Conservation (phyloP, 1,284 basidiomycete species). For the Gomphus bonarii region DNA sequence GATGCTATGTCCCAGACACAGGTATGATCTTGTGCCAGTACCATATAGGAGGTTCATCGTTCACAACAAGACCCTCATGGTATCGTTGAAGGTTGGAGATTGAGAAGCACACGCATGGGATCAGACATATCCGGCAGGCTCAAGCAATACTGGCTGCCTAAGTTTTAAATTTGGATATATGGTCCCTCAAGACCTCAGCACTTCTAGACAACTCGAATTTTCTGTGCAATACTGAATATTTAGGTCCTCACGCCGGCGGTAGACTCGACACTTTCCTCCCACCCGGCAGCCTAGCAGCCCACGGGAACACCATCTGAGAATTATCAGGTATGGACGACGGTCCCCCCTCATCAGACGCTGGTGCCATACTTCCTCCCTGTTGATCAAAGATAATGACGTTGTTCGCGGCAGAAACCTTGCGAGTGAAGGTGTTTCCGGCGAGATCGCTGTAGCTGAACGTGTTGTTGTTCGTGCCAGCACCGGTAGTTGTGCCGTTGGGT, state of each 20-base stretch:
- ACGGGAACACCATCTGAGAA: constrained; percentile 12
- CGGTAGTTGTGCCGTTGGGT: constrained; percentile 38
- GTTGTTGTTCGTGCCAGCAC: constrained; percentile 63
- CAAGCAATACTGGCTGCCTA: too few species aligned
- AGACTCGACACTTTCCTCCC: not conserved
- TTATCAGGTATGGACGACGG: not conserved
- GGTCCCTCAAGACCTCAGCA: too few species aligned
- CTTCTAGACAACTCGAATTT: too few species aligned
- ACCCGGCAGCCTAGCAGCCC: constrained; percentile 17
- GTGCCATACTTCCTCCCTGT: constrained; percentile 42
- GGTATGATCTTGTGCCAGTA: too few species aligned
- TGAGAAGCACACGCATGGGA: too few species aligned
- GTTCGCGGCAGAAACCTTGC: constrained; percentile 48
- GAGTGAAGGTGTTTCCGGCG: constrained; percentile 50
- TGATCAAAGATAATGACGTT: constrained; percentile 52
- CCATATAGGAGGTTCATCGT: too few species aligned
- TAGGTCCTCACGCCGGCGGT: not conserved
- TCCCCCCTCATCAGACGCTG: constrained; percentile 13
- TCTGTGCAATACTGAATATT: too few species aligned
- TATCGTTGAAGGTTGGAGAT: too few species aligned
- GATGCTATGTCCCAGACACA: too few species aligned
- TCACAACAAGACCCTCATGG: too few species aligned
- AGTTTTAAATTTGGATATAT: too few species aligned
- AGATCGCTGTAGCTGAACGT: constrained; percentile 51
- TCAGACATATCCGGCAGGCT: too few species aligned